Evolutionary conservation across 805 yeast species (phyloP), one percentile per base, ranked within the genome.

Genomic region (Lachancea nothofagi): DNA sequence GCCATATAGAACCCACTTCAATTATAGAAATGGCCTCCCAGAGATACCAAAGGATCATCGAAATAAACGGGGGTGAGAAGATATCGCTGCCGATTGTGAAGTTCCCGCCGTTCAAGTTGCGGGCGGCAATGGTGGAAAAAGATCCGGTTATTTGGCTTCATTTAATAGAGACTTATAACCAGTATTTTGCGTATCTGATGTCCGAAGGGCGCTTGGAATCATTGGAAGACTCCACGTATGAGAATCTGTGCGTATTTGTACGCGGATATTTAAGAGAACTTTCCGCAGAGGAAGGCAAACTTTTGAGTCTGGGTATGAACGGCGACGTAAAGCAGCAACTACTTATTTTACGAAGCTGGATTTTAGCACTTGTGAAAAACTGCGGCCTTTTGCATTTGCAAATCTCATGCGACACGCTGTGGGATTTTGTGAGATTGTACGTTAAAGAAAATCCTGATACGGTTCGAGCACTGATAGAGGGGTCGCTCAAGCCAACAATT

Each of bases 121-220:
- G 93, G 25, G 83, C 89, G 0, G 77, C 86, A n/a, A 64, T 83
- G 54, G 79, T 81, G 5, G 93, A 83, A 53, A 83, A 77, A 45
- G 94, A 83, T 54, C 94, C 94, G 0, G 88, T 83, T 17, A 83
- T 83, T 7, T 83, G 90, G 88, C 81, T 74, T 3, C 87, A 82
- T 55, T 61, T 81, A 15, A 59, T 83, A 13, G 85, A 80, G 48
- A 74, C 75, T 3, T 83, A 81, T 57, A 75, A 82, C 40, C 57
- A 54, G 13, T 64, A 77, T 15, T 71, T 78, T 48, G 66, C 72
- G 41, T 73, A 65, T 42, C 56, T 83, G 29, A 57, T 74, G 24
- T 48, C 53, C 2, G 47, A 57, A 10, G 57, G 65, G 5, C 64
- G 64, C 25, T 49, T 69, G 7, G 59, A 63, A 5, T 65, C 63